These are phyloP conservation scores for Komagataella mondaviorum DNA, from an alignment of 805 yeast species.

Conservation along the genomic window DNA sequence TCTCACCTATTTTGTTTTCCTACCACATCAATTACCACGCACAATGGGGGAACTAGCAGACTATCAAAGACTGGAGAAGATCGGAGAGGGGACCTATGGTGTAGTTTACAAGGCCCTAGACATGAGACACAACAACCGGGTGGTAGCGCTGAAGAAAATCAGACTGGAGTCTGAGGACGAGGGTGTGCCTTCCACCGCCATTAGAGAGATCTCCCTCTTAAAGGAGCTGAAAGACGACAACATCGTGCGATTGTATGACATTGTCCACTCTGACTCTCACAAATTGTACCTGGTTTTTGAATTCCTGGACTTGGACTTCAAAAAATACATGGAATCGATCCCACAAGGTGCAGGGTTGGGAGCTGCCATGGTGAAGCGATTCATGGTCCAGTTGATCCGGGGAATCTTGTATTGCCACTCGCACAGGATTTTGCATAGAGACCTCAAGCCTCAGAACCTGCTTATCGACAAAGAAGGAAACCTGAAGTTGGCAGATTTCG, in stretches of 20 bases:
- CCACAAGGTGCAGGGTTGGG: conserved; percentile 88
- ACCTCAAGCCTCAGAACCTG: conserved; percentile 91
- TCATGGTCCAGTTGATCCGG: conserved; percentile 81
- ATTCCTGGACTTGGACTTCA: conserved; percentile 85
- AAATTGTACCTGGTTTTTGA: conserved; percentile 90
- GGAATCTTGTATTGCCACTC: conserved; percentile 92
- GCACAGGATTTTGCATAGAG: conserved; percentile 89
- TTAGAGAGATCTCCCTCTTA: conserved; percentile 86
- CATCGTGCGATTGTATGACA: conserved; percentile 83
- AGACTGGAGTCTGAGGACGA: conserved; percentile 94
- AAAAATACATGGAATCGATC: conserved; percentile 91
- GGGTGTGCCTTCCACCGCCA: conserved; percentile 98
- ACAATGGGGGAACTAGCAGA: conserved; percentile 80
- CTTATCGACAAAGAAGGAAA: conserved; percentile 93
- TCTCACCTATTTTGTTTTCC: not conserved
- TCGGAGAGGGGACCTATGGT: conserved; percentile 97
- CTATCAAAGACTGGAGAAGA: conserved; percentile 87
- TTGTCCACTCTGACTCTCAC: conserved; percentile 88
- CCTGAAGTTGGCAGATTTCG: conserved; percentile 83
- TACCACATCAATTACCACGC: not conserved
- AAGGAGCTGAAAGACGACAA: conserved; percentile 91
- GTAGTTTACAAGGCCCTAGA: conserved; percentile 96
- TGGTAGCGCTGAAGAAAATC: conserved; percentile 92
- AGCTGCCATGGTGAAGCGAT: conserved; percentile 79
- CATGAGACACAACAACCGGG: conserved; percentile 76